Base-by-base conservation (phyloP, 2,329 filamentous ascomycete species). In the Amesomyces nigricolor region DNA sequence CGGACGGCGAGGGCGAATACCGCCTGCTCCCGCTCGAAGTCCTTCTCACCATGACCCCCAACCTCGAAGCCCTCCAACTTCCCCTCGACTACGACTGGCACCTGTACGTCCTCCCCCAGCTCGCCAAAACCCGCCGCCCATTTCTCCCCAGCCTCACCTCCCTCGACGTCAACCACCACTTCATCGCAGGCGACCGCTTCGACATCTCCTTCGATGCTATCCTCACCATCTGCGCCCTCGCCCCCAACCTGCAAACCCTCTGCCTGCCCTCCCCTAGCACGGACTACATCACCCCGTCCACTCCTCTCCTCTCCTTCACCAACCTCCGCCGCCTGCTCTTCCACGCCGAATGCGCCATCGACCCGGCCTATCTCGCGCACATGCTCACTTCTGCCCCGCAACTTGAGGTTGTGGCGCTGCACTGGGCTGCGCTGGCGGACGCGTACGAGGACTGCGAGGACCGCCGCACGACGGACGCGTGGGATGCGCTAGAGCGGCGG, bases 261-360 rank as follows among this genome's bases (percentile, higher is more conserved):
- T 51, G 47, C 19, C 26, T 56, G n/a, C 14, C 40, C 40, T 32
- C n/a, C 30, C 5, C 54, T 5, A 22, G 22, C 22, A 22, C 22
- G 22, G 22, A 22, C 22, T 22, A 22, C 22, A 22, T 22, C 22
- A 22, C 40, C 17, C 29, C 40, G 19, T 29, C 3, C 10, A 9
- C 9, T 13, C 1, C 9, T 17, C 37, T 3, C 7, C 17, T 17
- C 16, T 4, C 37, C 40, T 0, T 22, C 53, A 5, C 3, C 39
- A 39, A 35, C 44, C 46, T 57, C 4, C 49, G 40, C 30, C 30
- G 16, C 39, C 43, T 57, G n/a, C n/a, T 53, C 17, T 48, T 53
- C 30, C 30, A 50, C 10, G 6, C 2, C 3, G 11, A 19, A 32
- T 38, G 17, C 38, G 8, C 9, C 38, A 19, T 48, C 44, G 16